Percentiles rank a stretch among this genome's conserved stretches.
Evolutionary conservation across 768 basidiomycete genomes (phyloP).

Genomic region (Macrolepiota albuminosa): DNA sequence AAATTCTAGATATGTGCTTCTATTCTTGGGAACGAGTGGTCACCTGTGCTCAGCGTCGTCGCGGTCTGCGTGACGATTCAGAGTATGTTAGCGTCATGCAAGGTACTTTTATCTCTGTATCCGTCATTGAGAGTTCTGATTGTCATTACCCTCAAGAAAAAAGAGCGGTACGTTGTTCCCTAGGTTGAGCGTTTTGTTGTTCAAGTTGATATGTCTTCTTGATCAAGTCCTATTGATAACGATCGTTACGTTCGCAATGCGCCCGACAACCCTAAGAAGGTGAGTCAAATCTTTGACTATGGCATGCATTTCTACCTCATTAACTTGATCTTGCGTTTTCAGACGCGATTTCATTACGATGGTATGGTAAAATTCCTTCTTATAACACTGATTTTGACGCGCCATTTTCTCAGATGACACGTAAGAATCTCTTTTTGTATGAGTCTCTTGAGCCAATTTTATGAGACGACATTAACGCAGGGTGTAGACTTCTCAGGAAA

Average conservation of each 20-base stretch:
- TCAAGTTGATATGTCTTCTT: neutral
- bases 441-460: neutral
- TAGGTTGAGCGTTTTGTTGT: neutral
- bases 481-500: constrained; percentile 4
- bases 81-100: constrained; percentile 91
- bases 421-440: constrained; percentile 33
- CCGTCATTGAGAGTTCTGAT: neutral
- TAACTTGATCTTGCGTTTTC: neutral
- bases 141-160: constrained; percentile 25
- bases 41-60: constrained; percentile 79
- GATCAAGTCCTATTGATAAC: constrained; percentile 72
- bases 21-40: constrained; percentile 88
- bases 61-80: constrained; percentile 83
- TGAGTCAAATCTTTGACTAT: constrained; percentile 22
- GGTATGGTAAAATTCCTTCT: constrained; percentile 40
- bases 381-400: constrained; percentile 4
- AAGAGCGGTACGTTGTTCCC: constrained; percentile 51
- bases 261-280: constrained; percentile 86
- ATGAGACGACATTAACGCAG: neutral
- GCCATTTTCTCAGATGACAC: constrained; percentile 46
- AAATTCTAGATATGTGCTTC: constrained; percentile 75
- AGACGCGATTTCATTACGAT: constrained; percentile 82
- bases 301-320: neutral
- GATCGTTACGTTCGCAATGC: constrained; percentile 76
- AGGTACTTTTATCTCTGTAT: constrained; percentile 40